A percentile compares a stretch with the other conserved stretches of the same genome.
These are phyloP conservation scores for Sporothrix brasiliensis DNA, from an alignment of 2,329 filamentous ascomycete species.

Conservation along the genomic window DNA sequence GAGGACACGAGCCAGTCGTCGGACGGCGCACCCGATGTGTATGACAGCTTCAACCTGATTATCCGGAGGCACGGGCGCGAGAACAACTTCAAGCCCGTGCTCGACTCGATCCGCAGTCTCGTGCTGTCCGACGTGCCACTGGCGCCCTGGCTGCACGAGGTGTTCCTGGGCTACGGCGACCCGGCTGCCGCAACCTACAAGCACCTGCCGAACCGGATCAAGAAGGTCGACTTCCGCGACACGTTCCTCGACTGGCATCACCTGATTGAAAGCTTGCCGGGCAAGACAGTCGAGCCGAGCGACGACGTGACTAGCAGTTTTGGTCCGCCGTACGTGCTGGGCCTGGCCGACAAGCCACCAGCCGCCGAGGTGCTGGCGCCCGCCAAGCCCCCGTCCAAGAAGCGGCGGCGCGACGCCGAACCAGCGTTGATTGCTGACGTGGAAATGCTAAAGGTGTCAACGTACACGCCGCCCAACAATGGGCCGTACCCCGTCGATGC, in stretches of 20 bases:
- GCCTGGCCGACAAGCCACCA: conserved; percentile 59
- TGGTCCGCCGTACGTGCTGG: conserved; percentile 83
- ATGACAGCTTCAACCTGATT: conserved; percentile 82
- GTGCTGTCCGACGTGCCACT: conserved; percentile 83
- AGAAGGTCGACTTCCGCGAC: conserved; percentile 84
- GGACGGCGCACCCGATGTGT: conserved; percentile 74
- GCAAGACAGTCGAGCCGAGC: conserved; percentile 78
- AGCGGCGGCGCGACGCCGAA: conserved; percentile 79
- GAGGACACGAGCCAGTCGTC: conserved; percentile 69
- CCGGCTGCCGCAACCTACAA: conserved; percentile 85
- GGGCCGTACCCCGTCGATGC: conserved; percentile 87
- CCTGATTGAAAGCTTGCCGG: conserved; percentile 84
- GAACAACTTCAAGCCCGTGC: conserved; percentile 94
- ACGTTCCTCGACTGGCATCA: conserved; percentile 97
- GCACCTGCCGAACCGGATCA: conserved; percentile 74
- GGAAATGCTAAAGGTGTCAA: conserved; percentile 77
- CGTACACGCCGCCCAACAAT: conserved; percentile 84
- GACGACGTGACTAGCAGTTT: conserved; percentile 73
- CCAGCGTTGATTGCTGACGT: conserved; percentile 63
- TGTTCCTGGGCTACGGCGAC: conserved; percentile 96
- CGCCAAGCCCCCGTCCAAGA: conserved; percentile 70
- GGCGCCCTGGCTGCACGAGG: conserved; percentile 91
- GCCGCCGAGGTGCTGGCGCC: conserved; percentile 49
- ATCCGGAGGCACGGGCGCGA: conserved; percentile 82
- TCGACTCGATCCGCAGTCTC: conserved; percentile 87